Evolutionary conservation across 306 rosid species (phyloP).

Genomic region (Parietaria judaica): DNA sequence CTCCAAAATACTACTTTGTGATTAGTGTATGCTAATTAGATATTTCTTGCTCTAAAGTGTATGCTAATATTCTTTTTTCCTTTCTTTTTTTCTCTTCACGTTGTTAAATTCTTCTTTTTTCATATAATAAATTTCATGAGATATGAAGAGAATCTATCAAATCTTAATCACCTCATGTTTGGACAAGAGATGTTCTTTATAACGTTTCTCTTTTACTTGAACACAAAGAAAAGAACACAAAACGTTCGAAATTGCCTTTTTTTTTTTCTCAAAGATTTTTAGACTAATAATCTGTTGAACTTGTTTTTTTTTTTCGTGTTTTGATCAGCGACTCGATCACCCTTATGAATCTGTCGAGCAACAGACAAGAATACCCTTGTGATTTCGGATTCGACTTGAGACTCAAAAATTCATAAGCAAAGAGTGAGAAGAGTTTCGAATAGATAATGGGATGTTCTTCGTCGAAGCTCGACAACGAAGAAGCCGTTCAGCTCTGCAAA

Average conservation of each 20-base stretch:
- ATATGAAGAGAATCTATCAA: conserved; percentile 33
- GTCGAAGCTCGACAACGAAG: conserved; percentile 79
- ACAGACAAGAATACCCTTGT: conserved; percentile 29
- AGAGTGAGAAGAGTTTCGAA: conserved; percentile 12
- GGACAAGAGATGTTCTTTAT: conserved; percentile 16
- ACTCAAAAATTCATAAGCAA: conserved; percentile 45
- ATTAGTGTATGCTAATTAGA: background rate
- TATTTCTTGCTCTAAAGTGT: conserved; percentile 17
- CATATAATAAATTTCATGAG: no score
- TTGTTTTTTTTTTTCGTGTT: conserved; percentile 13
- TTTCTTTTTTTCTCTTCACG: background rate
- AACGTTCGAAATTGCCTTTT: conserved; percentile 8
- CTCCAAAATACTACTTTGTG: no score
- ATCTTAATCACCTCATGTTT: conserved; percentile 30
- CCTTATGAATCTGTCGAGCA: conserved; percentile 58
- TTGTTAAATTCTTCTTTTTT: conserved; percentile 1
- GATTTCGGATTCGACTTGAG: conserved; percentile 47
- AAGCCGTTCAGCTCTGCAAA: conserved; percentile 84
- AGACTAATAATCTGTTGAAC: conserved; percentile 8
- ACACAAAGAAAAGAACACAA: conserved; percentile 55
- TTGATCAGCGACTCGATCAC: conserved; percentile 20
- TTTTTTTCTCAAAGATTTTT: background rate
- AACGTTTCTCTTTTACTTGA: conserved; percentile 34
- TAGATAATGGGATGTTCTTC: conserved; percentile 82
- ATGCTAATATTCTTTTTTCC: conserved; percentile 13